Evolutionary conservation across 495 filamentous ascomycete species (phyloP).

Genomic region (Patellaria atrata): DNA sequence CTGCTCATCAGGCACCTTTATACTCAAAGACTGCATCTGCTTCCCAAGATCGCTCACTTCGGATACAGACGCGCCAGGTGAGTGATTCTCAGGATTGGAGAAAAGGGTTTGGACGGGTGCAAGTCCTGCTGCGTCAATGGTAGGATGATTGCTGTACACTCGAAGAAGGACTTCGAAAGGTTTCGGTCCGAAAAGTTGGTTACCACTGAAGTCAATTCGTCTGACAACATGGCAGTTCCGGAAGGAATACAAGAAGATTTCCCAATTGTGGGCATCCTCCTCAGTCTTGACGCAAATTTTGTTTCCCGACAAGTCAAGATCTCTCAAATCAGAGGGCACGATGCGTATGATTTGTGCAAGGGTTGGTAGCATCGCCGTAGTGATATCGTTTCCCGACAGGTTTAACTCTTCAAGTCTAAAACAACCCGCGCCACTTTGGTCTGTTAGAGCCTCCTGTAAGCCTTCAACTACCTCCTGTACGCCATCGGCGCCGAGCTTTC

Average conservation of each 20-base stretch:
- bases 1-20: constrained; percentile 3
- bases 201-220: constrained; percentile 33
- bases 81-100: background rate
- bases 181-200: constrained; percentile 26
- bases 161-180: constrained; percentile 33
- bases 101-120: constrained; percentile 16
- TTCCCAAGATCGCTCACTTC: no score
- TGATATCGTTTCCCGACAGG: constrained; percentile 31
- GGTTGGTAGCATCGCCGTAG: constrained; percentile 24
- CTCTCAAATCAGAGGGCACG: constrained; percentile 30
- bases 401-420: constrained; percentile 34
- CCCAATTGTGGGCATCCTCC: constrained; percentile 31
- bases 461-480: constrained; percentile 30
- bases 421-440: constrained; percentile 21
- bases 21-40: background rate
- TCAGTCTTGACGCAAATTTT: constrained; percentile 25
- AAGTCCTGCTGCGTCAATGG: constrained; percentile 8
- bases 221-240: constrained; percentile 30
- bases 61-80: no score
- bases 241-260: constrained; percentile 32
- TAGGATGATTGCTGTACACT: constrained; percentile 28
- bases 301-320: constrained; percentile 36
- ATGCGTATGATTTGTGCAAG: constrained; percentile 30
- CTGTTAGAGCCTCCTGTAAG: constrained; percentile 27
- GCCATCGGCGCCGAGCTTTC: constrained; percentile 32